Base-by-base conservation (phyloP, 345 rosid species). In the Pseudoturritis turrita region DNA sequence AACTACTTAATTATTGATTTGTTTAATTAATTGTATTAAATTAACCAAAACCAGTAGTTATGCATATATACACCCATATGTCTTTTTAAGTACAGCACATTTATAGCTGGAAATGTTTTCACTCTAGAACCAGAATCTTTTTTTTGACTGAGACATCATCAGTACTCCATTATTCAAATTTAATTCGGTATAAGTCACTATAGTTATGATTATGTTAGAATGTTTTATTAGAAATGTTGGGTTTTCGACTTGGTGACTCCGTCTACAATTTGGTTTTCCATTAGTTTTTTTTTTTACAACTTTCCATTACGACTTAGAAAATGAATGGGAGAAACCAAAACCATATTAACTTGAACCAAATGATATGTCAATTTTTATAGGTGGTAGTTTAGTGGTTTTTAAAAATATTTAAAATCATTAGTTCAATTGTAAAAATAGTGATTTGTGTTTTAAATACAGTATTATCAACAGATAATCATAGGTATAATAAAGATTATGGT, bases 181-280 rank as follows among this genome's bases (percentile, higher is more conserved):
- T 71, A 49, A 39, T 39, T 60, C 12, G 68, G 60, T 60, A 60
- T 49, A 59, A 60, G 68, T 60, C 75, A 39, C 28, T 60, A 26
- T 49, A 59, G 47, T 37, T 59, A 36, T 47, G 50, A 37, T 47
- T 70, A 37, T 15, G 47, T 25, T 21, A 33, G 11, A n/a, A 12
- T 0, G 1, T 21, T 28, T 43, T 40, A 14, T 39, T 68, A 43
- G 25, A 67, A 40, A 52, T 52, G 39, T 66, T 19, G 12, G 51
- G 2, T 23, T 25, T 9, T 40, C 25, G 33, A 14, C 31, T 21
- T 31, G 13, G 13, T 46, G 43, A 63, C 13, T 46, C 56, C 46
- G 7, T 33, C 31, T 23, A 64, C 45, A 19, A 4, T 31, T 49
- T 64, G 4, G 55, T 12, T 28, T 18, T 18, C 17, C 41, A 18